A percentile compares a stretch with the other conserved stretches of the same genome.
Conservation (phyloP, 2,329 filamentous ascomycete genomes). For the Lizonia empirigonia region DNA sequence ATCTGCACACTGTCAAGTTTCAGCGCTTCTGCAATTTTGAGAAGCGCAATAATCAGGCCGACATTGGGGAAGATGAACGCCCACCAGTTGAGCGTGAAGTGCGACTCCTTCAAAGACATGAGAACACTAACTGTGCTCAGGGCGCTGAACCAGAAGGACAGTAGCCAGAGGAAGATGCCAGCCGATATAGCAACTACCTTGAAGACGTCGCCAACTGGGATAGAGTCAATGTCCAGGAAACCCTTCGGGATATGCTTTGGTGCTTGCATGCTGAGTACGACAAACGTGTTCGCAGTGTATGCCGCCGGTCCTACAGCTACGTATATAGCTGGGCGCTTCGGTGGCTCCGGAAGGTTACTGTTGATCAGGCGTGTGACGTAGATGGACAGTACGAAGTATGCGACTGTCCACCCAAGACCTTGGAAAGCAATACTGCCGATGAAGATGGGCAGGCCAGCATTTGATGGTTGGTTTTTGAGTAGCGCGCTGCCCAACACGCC, state of each 20-base stretch:
- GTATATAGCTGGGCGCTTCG: constrained; percentile 56
- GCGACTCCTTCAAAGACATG: constrained; percentile 47
- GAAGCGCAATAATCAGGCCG: constrained; percentile 63
- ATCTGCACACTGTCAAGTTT: constrained; percentile 58
- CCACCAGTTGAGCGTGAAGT: constrained; percentile 53
- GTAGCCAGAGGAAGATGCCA: constrained; percentile 55
- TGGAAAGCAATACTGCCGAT: constrained; percentile 70
- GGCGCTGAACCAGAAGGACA: constrained; percentile 58
- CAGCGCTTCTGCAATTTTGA: constrained; percentile 59
- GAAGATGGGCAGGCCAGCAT: constrained; percentile 28
- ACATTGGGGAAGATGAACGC: constrained; percentile 68
- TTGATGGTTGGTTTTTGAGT: constrained; percentile 42
- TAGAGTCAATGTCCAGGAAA: constrained; percentile 41
- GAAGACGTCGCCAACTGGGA: constrained; percentile 47
- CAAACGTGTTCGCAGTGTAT: constrained; percentile 34
- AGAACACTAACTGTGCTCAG: constrained; percentile 49
- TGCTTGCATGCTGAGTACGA: constrained; percentile 52
- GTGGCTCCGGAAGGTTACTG: constrained; percentile 55
- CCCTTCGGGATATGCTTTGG: constrained; percentile 42
- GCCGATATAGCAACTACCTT: constrained; percentile 50
- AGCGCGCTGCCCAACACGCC: constrained; percentile 46
- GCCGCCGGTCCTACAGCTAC: constrained; percentile 54
- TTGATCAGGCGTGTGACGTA: constrained; percentile 74
- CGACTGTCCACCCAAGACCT: constrained; percentile 69
- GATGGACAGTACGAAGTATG: constrained; percentile 70